Evolutionary conservation across 108 stramenopile genomes (phyloP), one percentile per base, ranked within the genome.

Genomic region (Conticribra guillardii): DNA sequence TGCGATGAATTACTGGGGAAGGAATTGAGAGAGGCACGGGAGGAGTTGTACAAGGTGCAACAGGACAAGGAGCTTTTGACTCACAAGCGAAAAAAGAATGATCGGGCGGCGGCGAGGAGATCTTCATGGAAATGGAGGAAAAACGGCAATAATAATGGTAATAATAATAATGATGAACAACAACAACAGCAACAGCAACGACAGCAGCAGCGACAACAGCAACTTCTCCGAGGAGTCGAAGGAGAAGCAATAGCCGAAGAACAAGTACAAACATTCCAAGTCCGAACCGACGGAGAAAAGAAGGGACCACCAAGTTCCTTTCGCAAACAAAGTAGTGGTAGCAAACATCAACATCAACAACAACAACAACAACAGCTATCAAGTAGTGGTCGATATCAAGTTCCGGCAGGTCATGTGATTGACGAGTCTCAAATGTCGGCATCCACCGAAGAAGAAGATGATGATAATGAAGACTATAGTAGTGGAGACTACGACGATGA

Each of bases 41-140:
- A 60, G 2, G 37, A 60, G 41, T 23, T 60, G 59, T 60, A 60
- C 37, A 19, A 60, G 19, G n/a, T 60, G 34, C 59, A 60, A 34
- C 18, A 19, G 34, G 24, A 41, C 0, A 60, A 60, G 37, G 19
- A 60, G 34, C 23, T 34, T 4, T 41, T 17, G 3, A 44, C n/a
- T 32, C 0, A 23, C 17, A 60, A 60, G 41, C 14, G 23, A 23
- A 3, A 23, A 21, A 18, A n/a, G 28, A 1, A 57, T 1, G 29
- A n/a, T 15, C 27, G 2, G 29, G 2, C 56, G 2, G 2, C 41
- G 37, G 18, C 59, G 7, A 4, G 37, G 11, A 41, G 37, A 9
- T 41, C 8, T 41, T 11, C 37, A 41, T 41, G 37, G 37, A 41
- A 9, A 41, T 11, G 37, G 37, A 41, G 8, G 37, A 11, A 11